Evolutionary conservation across 768 basidiomycete genomes (phyloP).

Genomic region (Hypholoma sublateritium): DNA sequence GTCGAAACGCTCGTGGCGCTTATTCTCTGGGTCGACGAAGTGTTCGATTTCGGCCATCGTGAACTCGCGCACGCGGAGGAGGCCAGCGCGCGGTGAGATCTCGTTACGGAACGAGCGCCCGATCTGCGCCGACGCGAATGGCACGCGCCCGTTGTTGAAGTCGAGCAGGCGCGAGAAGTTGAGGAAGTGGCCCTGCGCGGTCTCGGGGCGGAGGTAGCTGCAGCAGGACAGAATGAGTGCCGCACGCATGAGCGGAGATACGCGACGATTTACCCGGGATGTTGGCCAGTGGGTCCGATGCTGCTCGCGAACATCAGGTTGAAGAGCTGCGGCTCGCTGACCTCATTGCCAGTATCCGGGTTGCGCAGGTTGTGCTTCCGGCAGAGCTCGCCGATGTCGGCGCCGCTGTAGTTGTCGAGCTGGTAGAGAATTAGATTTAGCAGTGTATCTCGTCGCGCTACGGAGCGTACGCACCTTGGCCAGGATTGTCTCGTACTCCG

Average conservation of each 20-base stretch:
- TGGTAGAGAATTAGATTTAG: slow-evolving; percentile 24
- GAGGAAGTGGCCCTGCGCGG: slow-evolving; percentile 97
- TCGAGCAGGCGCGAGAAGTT: slow-evolving; percentile 97
- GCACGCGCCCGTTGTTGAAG: slow-evolving; percentile 95
- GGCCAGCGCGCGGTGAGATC: slow-evolving; percentile 94
- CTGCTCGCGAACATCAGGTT: slow-evolving; percentile 98
- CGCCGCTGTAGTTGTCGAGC: slow-evolving; percentile 94
- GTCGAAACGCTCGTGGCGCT: slow-evolving; percentile 79
- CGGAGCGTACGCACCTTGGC: slow-evolving; percentile 70
- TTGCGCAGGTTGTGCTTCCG: slow-evolving; percentile 77
- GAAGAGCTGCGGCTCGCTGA: slow-evolving; percentile 91
- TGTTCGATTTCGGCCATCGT: slow-evolving; percentile 99
- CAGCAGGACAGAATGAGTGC: slow-evolving; percentile 4
- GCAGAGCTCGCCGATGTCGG: slow-evolving; percentile 86
- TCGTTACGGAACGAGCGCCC: slow-evolving; percentile 97
- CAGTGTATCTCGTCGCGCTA: background rate
- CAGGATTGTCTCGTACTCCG: slow-evolving; percentile 78
- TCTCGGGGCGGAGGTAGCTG: slow-evolving; percentile 95
- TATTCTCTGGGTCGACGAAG: slow-evolving; percentile 94
- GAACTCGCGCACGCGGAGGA: slow-evolving; percentile 97
- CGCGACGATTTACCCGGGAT: slow-evolving; percentile 70
- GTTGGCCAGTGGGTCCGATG: slow-evolving; percentile 96
- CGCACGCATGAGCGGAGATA: slow-evolving; percentile 3
- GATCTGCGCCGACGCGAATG: slow-evolving; percentile 97
- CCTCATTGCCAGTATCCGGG: slow-evolving; percentile 91